phyloP scores from a whole-genome alignment of 176 grass and related monocot genomes.

The Avena atlantica region DNA sequence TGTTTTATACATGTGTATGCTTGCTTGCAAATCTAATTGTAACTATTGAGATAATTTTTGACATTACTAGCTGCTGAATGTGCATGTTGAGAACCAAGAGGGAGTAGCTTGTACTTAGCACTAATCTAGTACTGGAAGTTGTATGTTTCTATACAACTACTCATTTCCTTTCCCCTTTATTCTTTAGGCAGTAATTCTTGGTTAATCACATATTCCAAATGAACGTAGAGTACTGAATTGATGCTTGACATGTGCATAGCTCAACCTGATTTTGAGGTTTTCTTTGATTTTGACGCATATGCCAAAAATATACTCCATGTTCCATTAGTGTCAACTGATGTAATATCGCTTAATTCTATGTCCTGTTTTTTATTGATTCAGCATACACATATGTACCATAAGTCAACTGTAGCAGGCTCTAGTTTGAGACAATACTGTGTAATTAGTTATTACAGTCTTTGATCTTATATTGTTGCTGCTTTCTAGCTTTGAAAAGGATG shows the following conservation, averaged over 20 bases:
- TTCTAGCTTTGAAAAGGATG: slow-evolving; percentile 71
- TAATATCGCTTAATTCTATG: background rate
- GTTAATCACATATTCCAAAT: no score
- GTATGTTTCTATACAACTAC: no score
- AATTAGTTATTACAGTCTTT: slow-evolving; percentile 4
- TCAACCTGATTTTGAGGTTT: slow-evolving; percentile 3
- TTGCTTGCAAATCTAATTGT: no score
- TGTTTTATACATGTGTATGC: no score
- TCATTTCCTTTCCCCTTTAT: no score
- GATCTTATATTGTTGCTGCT: slow-evolving; percentile 35
- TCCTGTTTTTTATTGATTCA: background rate
- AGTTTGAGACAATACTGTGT: slow-evolving; percentile 12
- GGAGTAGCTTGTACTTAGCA: no score
- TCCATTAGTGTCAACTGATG: background rate
- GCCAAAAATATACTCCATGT: background rate
- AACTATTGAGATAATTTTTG: no score
- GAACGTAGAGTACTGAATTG: background rate
- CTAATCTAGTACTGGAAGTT: no score
- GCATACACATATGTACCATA: background rate
- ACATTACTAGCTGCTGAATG: no score
- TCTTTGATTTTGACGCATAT: slow-evolving; percentile 15
- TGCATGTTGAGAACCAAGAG: no score
- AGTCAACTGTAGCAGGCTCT: slow-evolving; percentile 1
- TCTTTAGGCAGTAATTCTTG: no score
- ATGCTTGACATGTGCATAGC: slow-evolving; percentile 1